Evolutionary conservation across 108 stramenopile species (phyloP).

Genomic region (Craspedostauros australis): DNA sequence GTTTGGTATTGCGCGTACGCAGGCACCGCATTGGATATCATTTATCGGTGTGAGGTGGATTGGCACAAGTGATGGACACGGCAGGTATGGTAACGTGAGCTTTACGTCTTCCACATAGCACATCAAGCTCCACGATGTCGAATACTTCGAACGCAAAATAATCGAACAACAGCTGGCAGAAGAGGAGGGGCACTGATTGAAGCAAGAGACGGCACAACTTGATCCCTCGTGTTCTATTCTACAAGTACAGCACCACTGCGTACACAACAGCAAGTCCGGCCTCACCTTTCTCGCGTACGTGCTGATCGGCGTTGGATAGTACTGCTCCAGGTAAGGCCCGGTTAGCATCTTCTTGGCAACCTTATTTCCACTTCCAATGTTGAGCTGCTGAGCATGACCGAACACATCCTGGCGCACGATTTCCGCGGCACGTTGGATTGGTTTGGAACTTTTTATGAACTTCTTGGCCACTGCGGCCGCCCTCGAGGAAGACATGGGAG

Average conservation of each 20-base stretch:
- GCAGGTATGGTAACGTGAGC: slow-evolving; percentile 1
- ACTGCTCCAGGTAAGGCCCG: slow-evolving; percentile 60
- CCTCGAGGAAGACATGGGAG: not conserved
- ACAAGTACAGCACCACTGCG: not conserved
- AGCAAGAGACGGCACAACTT: too few relatives aligned
- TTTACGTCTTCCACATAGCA: not conserved
- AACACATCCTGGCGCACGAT: slow-evolving; percentile 54
- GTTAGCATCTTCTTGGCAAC: slow-evolving; percentile 51
- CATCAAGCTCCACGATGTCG: not conserved
- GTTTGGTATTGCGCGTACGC: too few relatives aligned
- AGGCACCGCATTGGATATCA: too few relatives aligned
- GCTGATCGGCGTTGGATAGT: slow-evolving; percentile 71
- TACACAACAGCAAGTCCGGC: not conserved
- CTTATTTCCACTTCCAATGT: slow-evolving; percentile 47
- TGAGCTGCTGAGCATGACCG: slow-evolving; percentile 63
- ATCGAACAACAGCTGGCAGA: too few relatives aligned
- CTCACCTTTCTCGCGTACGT: slow-evolving; percentile 65
- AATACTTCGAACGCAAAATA: not conserved
- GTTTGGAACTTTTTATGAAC: slow-evolving; percentile 14
- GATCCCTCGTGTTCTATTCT: not conserved
- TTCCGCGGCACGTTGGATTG: slow-evolving; percentile 23
- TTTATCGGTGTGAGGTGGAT: too few relatives aligned
- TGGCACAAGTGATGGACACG: too few relatives aligned
- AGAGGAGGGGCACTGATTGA: too few relatives aligned
- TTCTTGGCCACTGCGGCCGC: not conserved